phyloP scores from a whole-genome alignment of 495 filamentous ascomycete species.

The Neurospora pannonica region DNA sequence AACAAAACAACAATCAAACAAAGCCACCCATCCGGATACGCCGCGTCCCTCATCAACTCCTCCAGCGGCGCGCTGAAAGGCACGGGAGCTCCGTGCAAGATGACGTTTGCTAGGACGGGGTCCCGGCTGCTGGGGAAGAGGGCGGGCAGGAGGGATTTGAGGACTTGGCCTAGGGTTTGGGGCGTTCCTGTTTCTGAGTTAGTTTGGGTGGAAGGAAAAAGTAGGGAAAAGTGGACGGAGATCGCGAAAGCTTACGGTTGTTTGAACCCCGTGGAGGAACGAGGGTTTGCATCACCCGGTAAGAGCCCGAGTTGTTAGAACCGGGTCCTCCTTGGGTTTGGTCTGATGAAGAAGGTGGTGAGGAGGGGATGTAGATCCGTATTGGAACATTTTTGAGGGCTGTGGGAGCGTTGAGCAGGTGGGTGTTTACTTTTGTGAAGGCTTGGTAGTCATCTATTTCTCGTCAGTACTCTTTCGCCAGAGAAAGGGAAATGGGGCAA shows the following conservation, averaged over 20 bases:
- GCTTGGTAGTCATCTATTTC: slow-evolving; percentile 69
- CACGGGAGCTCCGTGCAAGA: slow-evolving; percentile 79
- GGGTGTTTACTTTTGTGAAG: slow-evolving; percentile 66
- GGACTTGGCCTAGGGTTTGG: slow-evolving; percentile 72
- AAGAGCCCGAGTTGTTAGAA: slow-evolving; percentile 36
- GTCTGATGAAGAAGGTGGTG: slow-evolving; percentile 32
- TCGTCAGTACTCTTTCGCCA: too few species aligned
- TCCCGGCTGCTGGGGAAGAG: slow-evolving; percentile 83
- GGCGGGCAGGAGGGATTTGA: slow-evolving; percentile 67
- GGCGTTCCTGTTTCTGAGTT: slow-evolving; percentile 23
- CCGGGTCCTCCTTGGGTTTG: slow-evolving; percentile 19
- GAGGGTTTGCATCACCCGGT: slow-evolving; percentile 63
- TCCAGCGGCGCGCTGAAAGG: slow-evolving; percentile 77
- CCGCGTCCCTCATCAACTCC: slow-evolving; percentile 69
- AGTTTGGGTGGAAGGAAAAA: neutral
- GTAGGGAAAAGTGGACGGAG: neutral
- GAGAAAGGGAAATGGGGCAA: neutral
- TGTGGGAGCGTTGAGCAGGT: slow-evolving; percentile 66
- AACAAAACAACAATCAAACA: slow-evolving; percentile 80
- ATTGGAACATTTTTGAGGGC: slow-evolving; percentile 75
- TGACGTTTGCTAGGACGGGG: slow-evolving; percentile 79
- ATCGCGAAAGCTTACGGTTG: slow-evolving; percentile 18
- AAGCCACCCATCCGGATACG: slow-evolving; percentile 89
- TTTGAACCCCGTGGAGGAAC: slow-evolving; percentile 39
- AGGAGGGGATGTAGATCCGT: slow-evolving; percentile 78